Percentiles rank a stretch among this genome's conserved stretches.
Conservation (phyloP, 2,329 filamentous ascomycete species). For the Aspergillus brasiliensis region DNA sequence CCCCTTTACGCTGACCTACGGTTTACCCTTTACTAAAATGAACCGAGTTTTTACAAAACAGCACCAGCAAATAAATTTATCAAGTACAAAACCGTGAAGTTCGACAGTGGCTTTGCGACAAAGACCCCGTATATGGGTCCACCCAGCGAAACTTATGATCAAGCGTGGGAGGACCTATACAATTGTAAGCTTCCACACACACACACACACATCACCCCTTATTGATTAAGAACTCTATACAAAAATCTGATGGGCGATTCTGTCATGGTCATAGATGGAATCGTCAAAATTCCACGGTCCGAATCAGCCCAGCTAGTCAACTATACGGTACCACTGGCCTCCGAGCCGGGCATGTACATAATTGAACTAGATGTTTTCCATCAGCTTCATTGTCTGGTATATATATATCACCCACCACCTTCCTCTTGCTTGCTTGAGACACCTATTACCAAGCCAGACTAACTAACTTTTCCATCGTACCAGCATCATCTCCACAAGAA, state of each 20-base stretch:
- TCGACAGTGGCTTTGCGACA: conserved; percentile 5
- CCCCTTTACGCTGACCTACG: too few relatives aligned
- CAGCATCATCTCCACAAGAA: too few relatives aligned
- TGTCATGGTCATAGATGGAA: too few relatives aligned
- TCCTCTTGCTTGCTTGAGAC: too few relatives aligned
- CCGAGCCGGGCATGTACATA: conserved; percentile 11
- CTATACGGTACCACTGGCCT: conserved; percentile 17
- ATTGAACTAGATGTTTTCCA: conserved; percentile 21
- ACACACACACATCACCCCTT: too few relatives aligned
- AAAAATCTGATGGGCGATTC: too few relatives aligned
- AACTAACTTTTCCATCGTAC: neutral
- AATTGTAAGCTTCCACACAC: neutral
- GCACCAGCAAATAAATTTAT: too few relatives aligned
- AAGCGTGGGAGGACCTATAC: conserved; percentile 18
- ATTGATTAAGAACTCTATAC: too few relatives aligned
- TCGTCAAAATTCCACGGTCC: conserved; percentile 8
- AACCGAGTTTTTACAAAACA: too few relatives aligned
- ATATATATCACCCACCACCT: too few relatives aligned
- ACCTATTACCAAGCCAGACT: too few relatives aligned
- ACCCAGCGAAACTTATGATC: conserved; percentile 7
- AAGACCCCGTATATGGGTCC: conserved; percentile 13
- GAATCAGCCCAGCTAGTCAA: conserved; percentile 12
- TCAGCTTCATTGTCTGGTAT: conserved; percentile 29
- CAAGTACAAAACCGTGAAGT: conserved; percentile 10
- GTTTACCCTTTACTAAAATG: too few relatives aligned